phyloP scores from a whole-genome alignment of 129 eudicot genomes.

The Lactuca sativa region DNA sequence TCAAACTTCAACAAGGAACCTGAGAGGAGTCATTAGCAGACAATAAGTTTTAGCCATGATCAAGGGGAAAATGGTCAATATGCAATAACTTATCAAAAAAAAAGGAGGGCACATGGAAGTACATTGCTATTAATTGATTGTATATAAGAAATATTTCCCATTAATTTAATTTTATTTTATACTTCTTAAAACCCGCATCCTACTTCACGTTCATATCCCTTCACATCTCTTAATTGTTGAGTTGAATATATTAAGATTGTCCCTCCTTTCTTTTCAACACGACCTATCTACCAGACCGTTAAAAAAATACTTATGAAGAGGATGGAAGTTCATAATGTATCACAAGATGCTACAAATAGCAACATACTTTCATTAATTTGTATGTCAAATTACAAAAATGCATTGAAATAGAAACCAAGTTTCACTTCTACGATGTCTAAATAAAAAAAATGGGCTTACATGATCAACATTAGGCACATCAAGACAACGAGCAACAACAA shows the following conservation, averaged over 20 bases:
- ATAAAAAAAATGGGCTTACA: conserved; percentile 30
- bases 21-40: no score
- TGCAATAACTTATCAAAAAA: no score
- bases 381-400: background rate
- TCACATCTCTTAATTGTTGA: conserved; percentile 57
- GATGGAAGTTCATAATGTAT: conserved; percentile 83
- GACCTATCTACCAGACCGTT: conserved; percentile 88
- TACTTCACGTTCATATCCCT: conserved; percentile 58
- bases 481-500: conserved; percentile 97
- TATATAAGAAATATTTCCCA: no score
- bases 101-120: no score
- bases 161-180: no score
- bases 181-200: conserved; percentile 81
- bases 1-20: no score
- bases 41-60: no score
- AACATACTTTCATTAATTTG: no score
- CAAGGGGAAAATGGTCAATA: no score
- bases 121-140: no score
- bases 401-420: no score
- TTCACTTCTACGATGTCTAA: background rate
- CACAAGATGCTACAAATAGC: conserved; percentile 36
- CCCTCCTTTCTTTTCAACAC: conserved; percentile 94
- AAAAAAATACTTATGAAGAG: conserved; percentile 77
- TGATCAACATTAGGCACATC: conserved; percentile 96
- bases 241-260: conserved; percentile 71